Conservation (phyloP, 1,284 basidiomycete genomes). For the Marasmius tenuissimus region DNA sequence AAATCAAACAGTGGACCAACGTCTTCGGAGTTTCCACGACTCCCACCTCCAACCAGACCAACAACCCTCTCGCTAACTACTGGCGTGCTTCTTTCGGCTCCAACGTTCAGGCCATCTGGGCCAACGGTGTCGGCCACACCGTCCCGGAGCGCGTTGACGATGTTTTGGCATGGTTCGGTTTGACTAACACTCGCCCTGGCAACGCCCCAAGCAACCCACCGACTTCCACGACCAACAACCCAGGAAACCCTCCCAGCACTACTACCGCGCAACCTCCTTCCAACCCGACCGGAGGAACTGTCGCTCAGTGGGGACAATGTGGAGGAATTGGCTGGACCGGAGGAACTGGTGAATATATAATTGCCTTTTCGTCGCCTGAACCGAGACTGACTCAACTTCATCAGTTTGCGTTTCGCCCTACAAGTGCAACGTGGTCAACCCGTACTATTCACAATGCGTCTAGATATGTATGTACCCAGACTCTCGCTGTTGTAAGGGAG, state of each 20-base stretch:
- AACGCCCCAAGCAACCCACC: neutral
- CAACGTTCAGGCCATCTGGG: constrained; percentile 5
- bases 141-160: constrained; percentile 15
- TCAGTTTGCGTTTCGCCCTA: constrained; percentile 2
- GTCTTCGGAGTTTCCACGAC: constrained; percentile 31
- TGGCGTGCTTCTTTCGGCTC: constrained; percentile 8
- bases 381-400: neutral
- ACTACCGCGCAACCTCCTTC: neutral
- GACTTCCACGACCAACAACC: neutral
- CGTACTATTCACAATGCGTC: constrained; percentile 5
- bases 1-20: constrained; percentile 35
- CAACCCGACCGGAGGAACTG: neutral
- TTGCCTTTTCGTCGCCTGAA: neutral
- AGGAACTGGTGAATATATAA: neutral
- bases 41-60: constrained; percentile 12
- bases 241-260: neutral
- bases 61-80: constrained; percentile 2
- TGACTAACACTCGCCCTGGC: neutral
- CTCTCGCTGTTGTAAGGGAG: no score
- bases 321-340: constrained; percentile 2
- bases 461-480: neutral
- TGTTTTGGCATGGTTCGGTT: constrained; percentile 14
- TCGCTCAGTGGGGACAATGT: constrained; percentile 4
- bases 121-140: constrained; percentile 12
- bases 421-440: neutral